These are phyloP conservation scores for Xylariales sp. DNA, from an alignment of 2,329 filamentous ascomycete genomes.

Conservation along the genomic window DNA sequence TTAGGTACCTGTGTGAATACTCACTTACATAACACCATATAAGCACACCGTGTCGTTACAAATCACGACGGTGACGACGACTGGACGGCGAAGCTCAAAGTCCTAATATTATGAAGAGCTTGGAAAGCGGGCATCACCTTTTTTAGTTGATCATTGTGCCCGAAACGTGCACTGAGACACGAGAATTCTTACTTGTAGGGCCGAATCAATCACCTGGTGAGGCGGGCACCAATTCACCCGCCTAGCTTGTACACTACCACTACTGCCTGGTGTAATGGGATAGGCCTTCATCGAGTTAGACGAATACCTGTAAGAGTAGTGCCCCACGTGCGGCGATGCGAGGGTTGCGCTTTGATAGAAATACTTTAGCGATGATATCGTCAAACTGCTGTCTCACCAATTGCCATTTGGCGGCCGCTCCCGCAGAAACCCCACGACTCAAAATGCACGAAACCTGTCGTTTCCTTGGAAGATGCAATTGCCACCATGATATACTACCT, in stretches of 20 bases:
- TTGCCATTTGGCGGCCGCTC: slow-evolving; percentile 25
- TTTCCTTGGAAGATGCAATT: slow-evolving; percentile 18
- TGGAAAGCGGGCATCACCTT: neutral
- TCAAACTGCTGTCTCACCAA: slow-evolving; percentile 24
- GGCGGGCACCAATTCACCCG: slow-evolving; percentile 37
- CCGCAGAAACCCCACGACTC: slow-evolving; percentile 17
- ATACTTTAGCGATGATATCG: slow-evolving; percentile 21
- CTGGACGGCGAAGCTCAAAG: neutral
- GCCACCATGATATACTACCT: slow-evolving; percentile 8
- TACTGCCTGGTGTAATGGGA: neutral
- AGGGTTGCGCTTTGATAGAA: slow-evolving; percentile 31
- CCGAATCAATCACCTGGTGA: slow-evolving; percentile 42
- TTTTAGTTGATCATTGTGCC: slow-evolving; percentile 11
- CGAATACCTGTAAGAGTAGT: slow-evolving; percentile 3
- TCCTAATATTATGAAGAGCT: slow-evolving; percentile 5
- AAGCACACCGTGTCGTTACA: neutral
- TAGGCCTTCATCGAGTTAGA: slow-evolving; percentile 5
- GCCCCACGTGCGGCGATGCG: slow-evolving; percentile 42
- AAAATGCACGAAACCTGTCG: slow-evolving; percentile 6
- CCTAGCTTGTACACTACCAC: slow-evolving; percentile 7
- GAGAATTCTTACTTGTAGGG: slow-evolving; percentile 45
- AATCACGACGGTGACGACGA: slow-evolving; percentile 3
- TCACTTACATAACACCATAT: slow-evolving; percentile 12
- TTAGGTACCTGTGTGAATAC: no score
- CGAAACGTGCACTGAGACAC: slow-evolving; percentile 42